A percentile compares a stretch with the other conserved stretches of the same genome.
Conservation (phyloP, 139 green algal species). For the Chlamydomonas sp. region DNA sequence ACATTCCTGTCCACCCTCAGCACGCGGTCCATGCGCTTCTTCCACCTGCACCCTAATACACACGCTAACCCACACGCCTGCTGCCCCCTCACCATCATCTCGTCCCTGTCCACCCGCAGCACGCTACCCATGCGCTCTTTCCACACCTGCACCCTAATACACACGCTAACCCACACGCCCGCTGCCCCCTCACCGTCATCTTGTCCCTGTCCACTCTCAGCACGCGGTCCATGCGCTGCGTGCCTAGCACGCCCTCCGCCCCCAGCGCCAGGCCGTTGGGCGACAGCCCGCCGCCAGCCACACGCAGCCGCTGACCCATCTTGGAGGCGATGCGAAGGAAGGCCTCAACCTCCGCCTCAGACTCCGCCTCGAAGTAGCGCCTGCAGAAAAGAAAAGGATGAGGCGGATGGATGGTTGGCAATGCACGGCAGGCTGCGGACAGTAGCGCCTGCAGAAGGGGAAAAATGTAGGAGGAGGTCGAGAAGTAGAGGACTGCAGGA, state of each 20-base stretch:
- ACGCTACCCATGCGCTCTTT: conserved; percentile 83
- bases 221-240: conserved; percentile 90
- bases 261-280: conserved; percentile 93
- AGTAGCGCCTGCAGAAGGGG: too few species aligned
- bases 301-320: conserved; percentile 74
- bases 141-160: background rate
- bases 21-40: conserved; percentile 86
- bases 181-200: conserved; percentile 36
- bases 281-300: conserved; percentile 85
- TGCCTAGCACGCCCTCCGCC: conserved; percentile 89
- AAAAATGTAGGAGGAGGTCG: too few species aligned
- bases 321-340: conserved; percentile 66
- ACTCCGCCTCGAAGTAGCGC: conserved; percentile 87
- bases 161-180: background rate
- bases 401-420: too few species aligned
- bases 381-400: conserved; percentile 29
- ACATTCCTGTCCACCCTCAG: conserved; percentile 79
- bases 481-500: too few species aligned
- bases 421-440: background rate
- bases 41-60: too few species aligned
- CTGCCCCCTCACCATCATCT: conserved; percentile 39
- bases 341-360: conserved; percentile 81
- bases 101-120: conserved; percentile 78
- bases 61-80: too few species aligned
- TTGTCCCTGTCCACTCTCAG: conserved; percentile 81